Evolutionary conservation across 1,139 yeast genomes (phyloP), one percentile per base, ranked within the genome.

Genomic region (Yueomyces sp.): DNA sequence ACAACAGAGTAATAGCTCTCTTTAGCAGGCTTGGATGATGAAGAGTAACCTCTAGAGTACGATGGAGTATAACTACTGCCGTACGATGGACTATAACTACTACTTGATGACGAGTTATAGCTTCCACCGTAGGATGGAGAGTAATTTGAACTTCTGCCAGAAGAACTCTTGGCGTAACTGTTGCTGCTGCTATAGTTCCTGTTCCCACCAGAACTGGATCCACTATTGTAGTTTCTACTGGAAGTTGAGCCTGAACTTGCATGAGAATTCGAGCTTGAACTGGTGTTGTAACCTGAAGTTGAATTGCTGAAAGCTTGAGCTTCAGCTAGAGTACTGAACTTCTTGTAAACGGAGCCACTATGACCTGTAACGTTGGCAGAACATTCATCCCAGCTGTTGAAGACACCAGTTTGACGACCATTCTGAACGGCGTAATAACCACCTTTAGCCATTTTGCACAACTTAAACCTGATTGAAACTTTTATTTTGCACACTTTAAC

Each of bases 381-480:
- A 46, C 79, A 72, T 2, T 64, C 67, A 3, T 59, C 54, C 91
- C 91, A 81, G 37, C 56, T 57, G 12, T 42, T 48, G 54, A 60
- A 81, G 1, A 81, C 65, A 1, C 89, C 91, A 0, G 63, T 52
- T 0, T 50, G 49, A 12, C 70, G 60, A 7, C 89, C 89, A 9
- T 61, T 67, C 4, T 72, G 75, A 2, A 81, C 87, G 0, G 86
- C 87, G 51, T 81, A 81, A 52, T 52, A 69, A 3, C 46, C 46
- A 4, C 46, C 47, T 26, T 48, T 47, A 2, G 47, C 51, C 52
- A 48, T 49, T 19, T 36, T 27, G 28, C 5, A 33, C 8, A 8
- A 6, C 2, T 29, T 29, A 29, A 29, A 29, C 6, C 31, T 6
- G 6, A 2, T 29, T 29, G 6, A 6, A 29, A 6, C 9, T 29